Percentiles rank a stretch among this genome's conserved stretches.
phyloP scores from a whole-genome alignment of 495 filamentous ascomycete species.

The Darksidea phi region DNA sequence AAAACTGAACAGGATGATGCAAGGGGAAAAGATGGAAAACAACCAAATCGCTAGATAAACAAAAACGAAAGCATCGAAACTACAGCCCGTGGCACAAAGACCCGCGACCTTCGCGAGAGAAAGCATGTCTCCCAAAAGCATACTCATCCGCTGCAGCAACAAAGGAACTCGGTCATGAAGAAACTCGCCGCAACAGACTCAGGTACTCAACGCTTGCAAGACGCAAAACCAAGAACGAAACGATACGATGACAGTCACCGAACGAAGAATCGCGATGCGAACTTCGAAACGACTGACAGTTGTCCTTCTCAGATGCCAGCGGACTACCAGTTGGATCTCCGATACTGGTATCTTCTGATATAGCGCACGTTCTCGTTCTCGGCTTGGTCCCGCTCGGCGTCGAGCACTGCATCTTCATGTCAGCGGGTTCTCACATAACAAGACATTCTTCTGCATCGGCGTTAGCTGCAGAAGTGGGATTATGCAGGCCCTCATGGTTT shows the following conservation, averaged over 20 bases:
- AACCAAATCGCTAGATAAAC: too few species aligned
- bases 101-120: conserved; percentile 26
- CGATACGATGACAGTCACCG: too few species aligned
- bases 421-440: conserved; percentile 23
- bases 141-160: conserved; percentile 1
- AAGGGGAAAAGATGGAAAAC: too few species aligned
- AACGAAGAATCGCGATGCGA: too few species aligned
- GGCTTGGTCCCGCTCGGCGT: neutral
- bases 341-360: too few species aligned
- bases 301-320: too few species aligned
- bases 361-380: conserved; percentile 1
- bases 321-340: too few species aligned
- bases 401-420: neutral
- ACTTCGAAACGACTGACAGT: too few species aligned
- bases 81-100: conserved; percentile 32
- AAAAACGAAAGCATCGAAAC: too few species aligned
- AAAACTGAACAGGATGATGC: conserved; percentile 21
- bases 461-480: conserved; percentile 16
- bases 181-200: neutral
- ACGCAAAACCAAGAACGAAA: neutral
- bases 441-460: conserved; percentile 12
- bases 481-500: conserved; percentile 9
- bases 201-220: neutral
- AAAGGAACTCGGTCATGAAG: neutral
- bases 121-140: conserved; percentile 31